phyloP scores from a whole-genome alignment of 1,284 basidiomycete genomes.

The Austropuccinia psidii region DNA sequence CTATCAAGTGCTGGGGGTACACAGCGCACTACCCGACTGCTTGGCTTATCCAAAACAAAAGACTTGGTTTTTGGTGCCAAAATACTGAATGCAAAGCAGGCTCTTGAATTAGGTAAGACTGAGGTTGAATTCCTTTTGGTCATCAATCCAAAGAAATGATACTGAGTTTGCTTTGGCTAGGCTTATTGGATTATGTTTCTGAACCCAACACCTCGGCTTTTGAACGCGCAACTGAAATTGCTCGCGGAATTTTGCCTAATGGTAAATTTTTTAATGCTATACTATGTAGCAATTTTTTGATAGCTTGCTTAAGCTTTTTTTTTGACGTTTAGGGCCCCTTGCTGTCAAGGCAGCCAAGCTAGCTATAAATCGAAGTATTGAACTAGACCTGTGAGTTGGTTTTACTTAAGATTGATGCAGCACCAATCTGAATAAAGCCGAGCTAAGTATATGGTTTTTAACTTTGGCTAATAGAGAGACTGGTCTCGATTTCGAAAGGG shows the following conservation, averaged over 20 bases:
- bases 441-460: background rate
- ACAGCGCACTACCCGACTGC: conserved; percentile 69
- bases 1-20: conserved; percentile 67
- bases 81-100: conserved; percentile 60
- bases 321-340: conserved; percentile 63
- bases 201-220: conserved; percentile 56
- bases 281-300: background rate
- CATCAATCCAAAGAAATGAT: too few species aligned
- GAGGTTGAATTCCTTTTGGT: background rate
- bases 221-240: conserved; percentile 61
- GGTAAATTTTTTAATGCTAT: conserved; percentile 51
- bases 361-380: conserved; percentile 70
- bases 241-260: conserved; percentile 60
- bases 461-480: conserved; percentile 39
- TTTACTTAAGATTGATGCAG: background rate
- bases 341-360: conserved; percentile 81
- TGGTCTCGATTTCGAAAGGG: conserved; percentile 80
- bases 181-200: conserved; percentile 71
- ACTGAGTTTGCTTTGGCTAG: conserved; percentile 49
- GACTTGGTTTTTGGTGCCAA: conserved; percentile 75
- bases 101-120: conserved; percentile 62
- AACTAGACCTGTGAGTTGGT: conserved; percentile 59
- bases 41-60: conserved; percentile 76
- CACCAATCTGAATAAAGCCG: too few species aligned
- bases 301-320: too few species aligned